Conservation (phyloP, 305 asterid genomes). For the Fraxinus floribunda region DNA sequence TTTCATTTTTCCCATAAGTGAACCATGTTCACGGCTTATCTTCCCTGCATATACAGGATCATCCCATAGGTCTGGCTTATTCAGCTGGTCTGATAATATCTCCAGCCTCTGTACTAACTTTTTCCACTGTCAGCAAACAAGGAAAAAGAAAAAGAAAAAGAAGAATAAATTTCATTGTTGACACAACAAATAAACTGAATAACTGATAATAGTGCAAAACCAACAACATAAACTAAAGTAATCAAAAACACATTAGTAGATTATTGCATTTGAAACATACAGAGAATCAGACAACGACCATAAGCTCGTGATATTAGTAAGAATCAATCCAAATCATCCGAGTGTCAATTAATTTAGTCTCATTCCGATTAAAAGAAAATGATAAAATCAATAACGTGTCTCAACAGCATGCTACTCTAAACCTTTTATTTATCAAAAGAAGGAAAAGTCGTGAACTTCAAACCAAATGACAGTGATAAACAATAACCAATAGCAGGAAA, state of each 20-base stretch:
- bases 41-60: conserved; percentile 84
- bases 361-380: neutral
- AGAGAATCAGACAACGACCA: neutral
- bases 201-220: conserved; percentile 1
- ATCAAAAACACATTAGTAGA: neutral
- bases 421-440: conserved; percentile 2
- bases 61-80: conserved; percentile 80
- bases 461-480: neutral
- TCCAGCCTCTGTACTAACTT: conserved; percentile 48
- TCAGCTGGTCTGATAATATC: conserved; percentile 58
- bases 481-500: neutral
- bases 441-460: conserved; percentile 1
- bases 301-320: neutral
- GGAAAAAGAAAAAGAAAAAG: neutral
- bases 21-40: conserved; percentile 90
- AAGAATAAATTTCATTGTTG: neutral
- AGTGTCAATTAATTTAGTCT: neutral
- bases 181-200: neutral
- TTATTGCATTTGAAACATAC: neutral
- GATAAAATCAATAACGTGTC: neutral
- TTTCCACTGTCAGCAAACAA: conserved; percentile 62
- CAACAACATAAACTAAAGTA: neutral
- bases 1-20: conserved; percentile 69
- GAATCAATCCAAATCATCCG: neutral
- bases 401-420: neutral